phyloP scores from a whole-genome alignment of 129 eudicot species.

The carrot (Daucus carota) region DH1_v3.0 NC_030382.2:40683501-40684000 shows the following conservation, averaged over 20 bases:
- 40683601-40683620: background rate
- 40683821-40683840: background rate
- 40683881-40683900: background rate
- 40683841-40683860: background rate
- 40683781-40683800: background rate
- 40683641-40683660: slow-evolving; percentile 68
- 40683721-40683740: slow-evolving; percentile 28
- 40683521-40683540: background rate
- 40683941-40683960: slow-evolving; percentile 2
- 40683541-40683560: background rate
- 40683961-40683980: slow-evolving; percentile 78
- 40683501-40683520: background rate
- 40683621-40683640: slow-evolving; percentile 67
- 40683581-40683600: background rate
- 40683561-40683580: background rate
- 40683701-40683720: slow-evolving; percentile 67
- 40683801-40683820: background rate
- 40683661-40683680: slow-evolving; percentile 66
- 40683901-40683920: background rate
- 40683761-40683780: background rate
- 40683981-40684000: slow-evolving; percentile 86
- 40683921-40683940: slow-evolving; percentile 1
- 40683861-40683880: background rate
- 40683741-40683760: background rate
- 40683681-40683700: slow-evolving; percentile 82